These are phyloP conservation scores for Somion occarium DNA, from an alignment of 1,284 basidiomycete genomes.

Conservation along the genomic window DNA sequence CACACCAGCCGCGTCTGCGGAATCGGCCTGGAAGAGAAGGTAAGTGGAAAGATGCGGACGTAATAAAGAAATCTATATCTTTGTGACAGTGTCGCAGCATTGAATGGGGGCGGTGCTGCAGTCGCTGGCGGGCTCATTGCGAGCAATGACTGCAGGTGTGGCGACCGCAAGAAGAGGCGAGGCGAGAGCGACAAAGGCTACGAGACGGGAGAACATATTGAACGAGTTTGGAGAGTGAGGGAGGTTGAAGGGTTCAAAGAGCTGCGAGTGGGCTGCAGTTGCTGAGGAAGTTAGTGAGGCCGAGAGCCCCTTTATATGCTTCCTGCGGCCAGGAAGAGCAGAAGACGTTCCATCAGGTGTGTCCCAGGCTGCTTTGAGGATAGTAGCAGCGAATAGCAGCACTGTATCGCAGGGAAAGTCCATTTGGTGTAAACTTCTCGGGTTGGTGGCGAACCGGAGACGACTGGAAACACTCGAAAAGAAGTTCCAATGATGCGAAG, in stretches of 20 bases:
- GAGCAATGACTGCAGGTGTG: neutral
- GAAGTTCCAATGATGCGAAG: too few relatives aligned
- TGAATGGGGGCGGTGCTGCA: slow-evolving; percentile 8
- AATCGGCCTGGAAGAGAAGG: neutral
- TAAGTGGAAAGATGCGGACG: too few relatives aligned
- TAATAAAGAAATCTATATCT: too few relatives aligned
- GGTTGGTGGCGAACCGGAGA: too few relatives aligned
- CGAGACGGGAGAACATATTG: neutral
- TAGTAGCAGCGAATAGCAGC: too few relatives aligned
- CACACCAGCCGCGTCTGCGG: neutral
- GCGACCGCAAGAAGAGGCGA: slow-evolving; percentile 7
- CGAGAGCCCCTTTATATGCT: neutral
- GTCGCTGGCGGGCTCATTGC: slow-evolving; percentile 3
- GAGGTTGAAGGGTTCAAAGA: neutral
- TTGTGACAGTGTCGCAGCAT: slow-evolving; percentile 4
- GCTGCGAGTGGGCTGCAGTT: neutral
- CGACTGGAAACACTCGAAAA: too few relatives aligned
- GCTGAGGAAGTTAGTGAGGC: neutral
- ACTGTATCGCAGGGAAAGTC: too few relatives aligned
- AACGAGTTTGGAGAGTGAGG: neutral
- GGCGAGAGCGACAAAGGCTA: neutral
- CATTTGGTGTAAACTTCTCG: too few relatives aligned
- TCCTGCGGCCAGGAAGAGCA: neutral
- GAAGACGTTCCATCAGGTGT: neutral
- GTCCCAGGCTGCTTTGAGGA: too few relatives aligned